Base-by-base conservation (phyloP, 2,329 filamentous ascomycete species). In the Ophiocordyceps camponoti-rufipedis region DNA sequence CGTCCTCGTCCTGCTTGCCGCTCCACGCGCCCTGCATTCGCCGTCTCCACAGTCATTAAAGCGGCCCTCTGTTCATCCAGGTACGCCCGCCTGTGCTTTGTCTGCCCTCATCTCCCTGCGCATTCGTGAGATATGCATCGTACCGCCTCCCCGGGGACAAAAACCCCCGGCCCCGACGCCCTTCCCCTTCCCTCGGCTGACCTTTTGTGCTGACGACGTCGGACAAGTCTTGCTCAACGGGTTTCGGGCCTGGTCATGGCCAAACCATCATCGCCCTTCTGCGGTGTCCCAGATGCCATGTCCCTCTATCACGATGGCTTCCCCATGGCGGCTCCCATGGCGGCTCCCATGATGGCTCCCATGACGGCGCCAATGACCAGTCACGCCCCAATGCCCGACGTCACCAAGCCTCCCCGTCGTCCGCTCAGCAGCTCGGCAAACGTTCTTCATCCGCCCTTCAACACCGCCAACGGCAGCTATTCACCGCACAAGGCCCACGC, bases 401-500 rank as follows among this genome's bases (percentile, higher is more conserved):
- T 67, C 44, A 57, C 64, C 44, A 73, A 68, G 49, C 65, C 67
- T 28, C 58, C 64, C 32, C 66, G 70, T 45, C 66, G 69, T 42
- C 67, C 71, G 28, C 61, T 74, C 11, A 62, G 66, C 52, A 65
- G 56, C 51, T 63, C 71, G 53, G 67, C 70, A 50, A 83, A 83
- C 61, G 71, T 80, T 12, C 18, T 71, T 89, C 54, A 78, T 82
- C 53, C 80, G 82, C 23, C 69, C 74, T 50, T 61, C 68, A 23
- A 23, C 23, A 52, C 59, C 69, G 48, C 61, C 69, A 48, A 67
- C 54, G 64, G 71, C 55, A 71, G 68, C 56, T 71, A 71, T 47
- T 93, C 85, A 46, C 85, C 84, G 11, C 74, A 72, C 55, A 93
- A 91, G 64, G 63, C 71, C 53, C 64, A 65, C 40, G 72, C 74